Percentiles rank a stretch among this genome's conserved stretches.
Evolutionary conservation across 495 filamentous ascomycete genomes (phyloP).

Genomic region (Thermothielavioides terrestris): DNA sequence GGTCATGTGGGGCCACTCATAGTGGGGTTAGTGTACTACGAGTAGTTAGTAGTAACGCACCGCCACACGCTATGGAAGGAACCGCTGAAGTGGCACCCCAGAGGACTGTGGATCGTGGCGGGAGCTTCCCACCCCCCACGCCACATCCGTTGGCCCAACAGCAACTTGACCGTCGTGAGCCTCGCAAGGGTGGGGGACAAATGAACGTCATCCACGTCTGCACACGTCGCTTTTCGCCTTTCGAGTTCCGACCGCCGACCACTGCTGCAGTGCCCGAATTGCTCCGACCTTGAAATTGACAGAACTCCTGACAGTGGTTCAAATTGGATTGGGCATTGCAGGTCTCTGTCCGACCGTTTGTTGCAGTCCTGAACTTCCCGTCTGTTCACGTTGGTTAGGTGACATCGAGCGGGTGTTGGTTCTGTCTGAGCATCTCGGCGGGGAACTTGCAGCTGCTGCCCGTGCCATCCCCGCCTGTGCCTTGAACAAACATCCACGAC

Average conservation of each 20-base stretch:
- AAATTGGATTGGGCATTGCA: not conserved
- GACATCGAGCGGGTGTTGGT: too few species aligned
- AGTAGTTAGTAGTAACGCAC: too few species aligned
- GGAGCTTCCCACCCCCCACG: conserved; percentile 2
- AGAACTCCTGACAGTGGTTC: too few species aligned
- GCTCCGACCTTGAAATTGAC: not conserved
- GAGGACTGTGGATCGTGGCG: too few species aligned
- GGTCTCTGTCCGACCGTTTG: not conserved
- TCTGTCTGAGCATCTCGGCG: not conserved
- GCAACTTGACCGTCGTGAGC: not conserved
- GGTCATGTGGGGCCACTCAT: too few species aligned
- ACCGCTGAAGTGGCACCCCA: too few species aligned
- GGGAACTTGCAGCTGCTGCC: not conserved
- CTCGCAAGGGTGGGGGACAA: conserved; percentile 16
- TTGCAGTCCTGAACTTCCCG: too few species aligned
- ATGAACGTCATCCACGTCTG: conserved; percentile 24
- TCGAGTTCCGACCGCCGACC: conserved; percentile 2
- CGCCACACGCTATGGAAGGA: conserved; percentile 9
- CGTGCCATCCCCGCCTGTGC: too few species aligned
- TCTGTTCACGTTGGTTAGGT: too few species aligned
- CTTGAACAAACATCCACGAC: not conserved
- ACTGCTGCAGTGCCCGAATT: not conserved
- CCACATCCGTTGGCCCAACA: conserved; percentile 11
- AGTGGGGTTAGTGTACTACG: too few species aligned
- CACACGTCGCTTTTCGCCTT: conserved; percentile 7